phyloP scores from a whole-genome alignment of 768 basidiomycete genomes.

The Macrolepiota fuliginosa region DNA sequence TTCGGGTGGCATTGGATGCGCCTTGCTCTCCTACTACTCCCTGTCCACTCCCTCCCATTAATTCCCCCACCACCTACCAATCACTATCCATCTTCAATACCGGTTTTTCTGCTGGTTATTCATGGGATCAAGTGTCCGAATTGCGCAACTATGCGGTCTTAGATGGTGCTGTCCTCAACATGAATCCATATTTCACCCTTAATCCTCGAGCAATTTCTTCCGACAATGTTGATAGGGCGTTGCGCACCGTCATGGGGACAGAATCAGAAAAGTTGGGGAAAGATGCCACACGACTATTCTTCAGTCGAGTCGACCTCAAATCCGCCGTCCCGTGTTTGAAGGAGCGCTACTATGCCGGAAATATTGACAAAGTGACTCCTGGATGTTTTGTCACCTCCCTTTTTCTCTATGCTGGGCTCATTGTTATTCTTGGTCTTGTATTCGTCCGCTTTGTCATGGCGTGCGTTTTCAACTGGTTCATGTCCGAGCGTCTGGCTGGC shows the following conservation, averaged over 20 bases:
- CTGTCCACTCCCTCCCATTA: slow-evolving; percentile 69
- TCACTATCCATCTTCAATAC: slow-evolving; percentile 68
- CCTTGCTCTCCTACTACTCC: slow-evolving; percentile 61
- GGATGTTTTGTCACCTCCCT: slow-evolving; percentile 92
- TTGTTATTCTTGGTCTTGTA: slow-evolving; percentile 89
- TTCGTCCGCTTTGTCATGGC: slow-evolving; percentile 95
- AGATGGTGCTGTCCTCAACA: slow-evolving; percentile 92
- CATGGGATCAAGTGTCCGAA: slow-evolving; percentile 84
- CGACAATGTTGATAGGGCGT: slow-evolving; percentile 79
- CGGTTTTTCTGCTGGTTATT: slow-evolving; percentile 74
- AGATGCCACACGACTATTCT: slow-evolving; percentile 89
- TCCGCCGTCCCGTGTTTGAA: slow-evolving; percentile 77
- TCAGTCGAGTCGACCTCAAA: slow-evolving; percentile 61
- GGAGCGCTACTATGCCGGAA: slow-evolving; percentile 87
- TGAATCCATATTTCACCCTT: slow-evolving; percentile 78
- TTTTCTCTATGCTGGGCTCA: slow-evolving; percentile 86
- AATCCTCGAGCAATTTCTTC: slow-evolving; percentile 65
- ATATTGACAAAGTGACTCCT: slow-evolving; percentile 95
- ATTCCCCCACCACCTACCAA: slow-evolving; percentile 51
- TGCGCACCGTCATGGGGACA: slow-evolving; percentile 68
- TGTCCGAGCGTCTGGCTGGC: slow-evolving; percentile 78
- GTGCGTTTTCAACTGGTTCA: slow-evolving; percentile 94
- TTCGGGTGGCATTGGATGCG: slow-evolving; percentile 68
- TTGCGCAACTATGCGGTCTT: slow-evolving; percentile 79
- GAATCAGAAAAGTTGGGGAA: slow-evolving; percentile 59